Conservation (phyloP, 768 basidiomycete genomes). For the Leucocoprinus birnbaumii region DNA sequence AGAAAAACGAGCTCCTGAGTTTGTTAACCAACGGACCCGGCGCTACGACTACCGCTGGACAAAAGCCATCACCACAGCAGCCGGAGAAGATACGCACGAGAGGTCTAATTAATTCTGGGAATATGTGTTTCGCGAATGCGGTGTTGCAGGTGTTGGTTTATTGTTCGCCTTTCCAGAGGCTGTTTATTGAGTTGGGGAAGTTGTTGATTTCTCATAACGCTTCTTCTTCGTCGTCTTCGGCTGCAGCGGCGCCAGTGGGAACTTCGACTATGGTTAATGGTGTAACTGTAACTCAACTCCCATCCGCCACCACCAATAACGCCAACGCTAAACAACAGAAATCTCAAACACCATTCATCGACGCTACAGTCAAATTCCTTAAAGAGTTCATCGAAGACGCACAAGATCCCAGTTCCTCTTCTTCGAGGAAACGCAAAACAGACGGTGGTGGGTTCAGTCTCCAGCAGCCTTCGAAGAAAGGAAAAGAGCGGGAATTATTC, state of each 20-base stretch:
- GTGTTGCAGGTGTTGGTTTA: slow-evolving; percentile 90
- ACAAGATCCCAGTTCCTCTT: slow-evolving; percentile 12
- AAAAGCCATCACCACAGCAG: slow-evolving; percentile 7
- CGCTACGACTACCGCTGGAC: neutral
- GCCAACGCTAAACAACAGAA: slow-evolving; percentile 20
- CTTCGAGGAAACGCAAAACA: neutral
- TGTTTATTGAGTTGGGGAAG: slow-evolving; percentile 72
- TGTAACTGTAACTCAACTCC: slow-evolving; percentile 14
- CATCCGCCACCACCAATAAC: slow-evolving; percentile 18
- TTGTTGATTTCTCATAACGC: slow-evolving; percentile 26
- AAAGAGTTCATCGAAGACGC: slow-evolving; percentile 60
- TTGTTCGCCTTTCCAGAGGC: slow-evolving; percentile 78
- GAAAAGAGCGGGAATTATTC: no score
- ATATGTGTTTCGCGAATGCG: slow-evolving; percentile 97
- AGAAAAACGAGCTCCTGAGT: slow-evolving; percentile 48
- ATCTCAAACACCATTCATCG: slow-evolving; percentile 52
- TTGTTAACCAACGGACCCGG: slow-evolving; percentile 45
- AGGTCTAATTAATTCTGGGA: slow-evolving; percentile 91
- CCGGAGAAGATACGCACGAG: slow-evolving; percentile 52
- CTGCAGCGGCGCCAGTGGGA: neutral
- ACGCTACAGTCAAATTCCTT: slow-evolving; percentile 72
- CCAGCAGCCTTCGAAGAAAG: neutral
- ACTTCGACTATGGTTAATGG: slow-evolving; percentile 8
- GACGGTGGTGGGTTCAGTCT: neutral
- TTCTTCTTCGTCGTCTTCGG: no score